Conservation (phyloP, 768 basidiomycete genomes). For the Tricholoma matsutake region DNA sequence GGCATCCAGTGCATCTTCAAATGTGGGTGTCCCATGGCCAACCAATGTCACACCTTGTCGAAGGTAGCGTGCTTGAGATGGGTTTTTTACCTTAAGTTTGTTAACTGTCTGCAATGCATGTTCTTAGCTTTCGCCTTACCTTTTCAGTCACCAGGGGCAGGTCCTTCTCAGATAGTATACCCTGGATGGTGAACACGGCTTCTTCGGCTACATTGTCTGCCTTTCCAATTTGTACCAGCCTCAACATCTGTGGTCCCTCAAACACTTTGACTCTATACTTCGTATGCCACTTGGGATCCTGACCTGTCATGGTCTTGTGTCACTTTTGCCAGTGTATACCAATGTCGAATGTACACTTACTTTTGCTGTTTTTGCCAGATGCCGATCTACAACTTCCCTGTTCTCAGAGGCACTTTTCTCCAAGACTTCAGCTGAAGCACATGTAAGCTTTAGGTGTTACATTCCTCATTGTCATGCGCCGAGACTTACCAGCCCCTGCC, state of each 20-base stretch:
- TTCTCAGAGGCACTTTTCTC: neutral
- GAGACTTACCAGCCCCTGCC: neutral
- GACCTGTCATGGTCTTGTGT: too few relatives aligned
- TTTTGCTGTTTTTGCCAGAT: neutral
- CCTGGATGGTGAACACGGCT: neutral
- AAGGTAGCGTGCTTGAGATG: too few relatives aligned
- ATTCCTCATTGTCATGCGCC: neutral
- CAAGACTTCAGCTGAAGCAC: neutral
- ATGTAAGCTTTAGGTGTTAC: neutral
- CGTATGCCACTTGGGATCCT: too few relatives aligned
- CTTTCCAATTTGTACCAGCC: neutral
- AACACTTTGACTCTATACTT: too few relatives aligned
- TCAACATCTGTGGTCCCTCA: too few relatives aligned
- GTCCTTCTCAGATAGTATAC: neutral
- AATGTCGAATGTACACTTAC: too few relatives aligned
- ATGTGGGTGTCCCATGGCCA: too few relatives aligned
- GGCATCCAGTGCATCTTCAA: too few relatives aligned
- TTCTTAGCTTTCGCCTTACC: neutral
- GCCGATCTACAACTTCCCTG: neutral
- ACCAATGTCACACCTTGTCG: too few relatives aligned
- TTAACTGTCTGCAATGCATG: too few relatives aligned
- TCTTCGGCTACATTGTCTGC: neutral
- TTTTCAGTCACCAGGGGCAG: neutral
- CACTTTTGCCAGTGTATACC: too few relatives aligned
- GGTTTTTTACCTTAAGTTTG: too few relatives aligned